These are phyloP conservation scores for Phialocephala subalpina DNA, from an alignment of 2,329 filamentous ascomycete species.

Conservation along the genomic window DNA sequence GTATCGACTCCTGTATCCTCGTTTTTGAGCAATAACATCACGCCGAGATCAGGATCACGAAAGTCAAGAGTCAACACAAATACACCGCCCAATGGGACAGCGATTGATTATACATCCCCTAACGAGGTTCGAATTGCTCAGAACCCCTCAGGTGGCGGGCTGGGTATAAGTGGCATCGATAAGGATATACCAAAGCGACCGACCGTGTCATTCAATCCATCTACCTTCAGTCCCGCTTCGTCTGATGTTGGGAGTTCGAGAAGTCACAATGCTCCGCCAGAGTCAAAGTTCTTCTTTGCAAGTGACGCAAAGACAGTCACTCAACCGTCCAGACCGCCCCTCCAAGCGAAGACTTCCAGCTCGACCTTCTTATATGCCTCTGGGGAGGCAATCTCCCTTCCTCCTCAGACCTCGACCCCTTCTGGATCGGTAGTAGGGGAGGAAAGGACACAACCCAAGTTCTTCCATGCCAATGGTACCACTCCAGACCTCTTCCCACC, in stretches of 20 bases:
- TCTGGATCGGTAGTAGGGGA: slow-evolving; percentile 41
- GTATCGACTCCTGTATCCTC: slow-evolving; percentile 59
- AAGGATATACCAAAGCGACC: slow-evolving; percentile 39
- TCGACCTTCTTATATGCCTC: slow-evolving; percentile 58
- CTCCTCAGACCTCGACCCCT: slow-evolving; percentile 35
- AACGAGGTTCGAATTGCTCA: slow-evolving; percentile 43
- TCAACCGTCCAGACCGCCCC: slow-evolving; percentile 32
- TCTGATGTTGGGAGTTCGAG: slow-evolving; percentile 44
- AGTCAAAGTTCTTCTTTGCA: slow-evolving; percentile 90
- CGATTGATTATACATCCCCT: slow-evolving; percentile 47
- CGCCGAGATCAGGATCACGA: slow-evolving; percentile 79
- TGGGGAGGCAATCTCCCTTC: slow-evolving; percentile 51
- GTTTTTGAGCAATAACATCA: slow-evolving; percentile 73
- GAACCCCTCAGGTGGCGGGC: slow-evolving; percentile 37
- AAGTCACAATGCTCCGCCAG: slow-evolving; percentile 41
- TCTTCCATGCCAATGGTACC: slow-evolving; percentile 77
- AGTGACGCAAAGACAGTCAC: slow-evolving; percentile 69
- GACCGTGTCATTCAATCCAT: slow-evolving; percentile 51
- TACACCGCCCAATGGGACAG: slow-evolving; percentile 71
- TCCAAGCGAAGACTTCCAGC: slow-evolving; percentile 35
- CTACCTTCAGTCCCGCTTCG: slow-evolving; percentile 44
- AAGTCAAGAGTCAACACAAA: slow-evolving; percentile 73
- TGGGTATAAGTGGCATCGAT: slow-evolving; percentile 39
- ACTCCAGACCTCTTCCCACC: slow-evolving; percentile 55
- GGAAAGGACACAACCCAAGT: slow-evolving; percentile 60